Evolutionary conservation across 129 eudicot species (phyloP), one percentile per base, ranked within the genome.

Genomic region (Saussurea involucrata): DNA sequence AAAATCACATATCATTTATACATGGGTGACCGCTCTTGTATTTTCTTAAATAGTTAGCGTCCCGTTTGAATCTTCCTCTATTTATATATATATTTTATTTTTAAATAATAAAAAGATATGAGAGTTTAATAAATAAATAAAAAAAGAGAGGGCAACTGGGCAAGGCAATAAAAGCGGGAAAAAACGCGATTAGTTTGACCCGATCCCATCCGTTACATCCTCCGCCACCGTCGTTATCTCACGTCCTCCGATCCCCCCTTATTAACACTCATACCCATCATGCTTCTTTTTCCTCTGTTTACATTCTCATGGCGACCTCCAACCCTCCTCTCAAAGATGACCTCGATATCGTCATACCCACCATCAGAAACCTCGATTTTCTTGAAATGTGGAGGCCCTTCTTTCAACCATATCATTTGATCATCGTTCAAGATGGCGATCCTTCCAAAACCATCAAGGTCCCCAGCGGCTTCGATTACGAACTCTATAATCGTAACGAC

Each of bases 381-480:
- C 82, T 92, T 25, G 96, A 92, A 57, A 92, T 92, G 98, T 92
- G 98, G 98, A 84, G 96, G 79, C 98, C 98, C 0, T 92, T 88
- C 76, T 88, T 92, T 13, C 65, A 92, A 71, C 96, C 87, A 0
- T 92, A 92, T 82, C 98, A 92, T 78, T 65, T 92, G 81, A 92
- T 92, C 83, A 92, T 92, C 60, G 94, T 92, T 25, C 94, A 92
- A 67, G 98, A 92, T 57, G 98, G 98, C 22, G 98, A 92, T 85
- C 97, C 97, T 1, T 65, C 96, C 3, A 92, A 73, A 80, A 82
- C 82, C 31, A 90, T 92, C 61, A 83, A 81, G 34, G 96, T 92
- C 13, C 98, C 98, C 1, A 85, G 75, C 12, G 98, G 98, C 0
- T 92, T 90, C 76, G 85, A 88, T 58, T 92, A 90, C 68, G 96